Base-by-base conservation (phyloP, 2,329 filamentous ascomycete species). In the Paraphoma chrysanthemicola region DNA sequence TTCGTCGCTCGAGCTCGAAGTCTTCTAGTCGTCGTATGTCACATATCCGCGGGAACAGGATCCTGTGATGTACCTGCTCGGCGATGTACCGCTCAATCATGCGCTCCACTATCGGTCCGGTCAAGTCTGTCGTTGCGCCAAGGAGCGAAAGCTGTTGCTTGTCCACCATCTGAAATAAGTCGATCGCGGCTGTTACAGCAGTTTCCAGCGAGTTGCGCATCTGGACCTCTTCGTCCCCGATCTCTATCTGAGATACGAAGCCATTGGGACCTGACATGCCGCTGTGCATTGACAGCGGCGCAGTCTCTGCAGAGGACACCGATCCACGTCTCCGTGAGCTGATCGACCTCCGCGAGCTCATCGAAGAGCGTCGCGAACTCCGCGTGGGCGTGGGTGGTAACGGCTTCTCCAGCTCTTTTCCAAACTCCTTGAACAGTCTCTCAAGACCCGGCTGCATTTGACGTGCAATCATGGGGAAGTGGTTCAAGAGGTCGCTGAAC, bases 361-460 rank as follows among this genome's bases (percentile, higher is more conserved):
- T 52, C 0, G 73, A 76, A 12, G 73, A 67, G n/a, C 60, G 63
- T 29, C 67, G 67, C 11, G 72, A 68, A 47, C 66, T 69, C 30
- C 79, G 62, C 5, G 87, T 81, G 18, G 84, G 90, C 1, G 90
- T 90, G 14, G 90, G 89, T 2, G 92, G 92, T 6, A 96, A 77
- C 6, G 92, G 92, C 69, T 91, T 93, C 63, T 96, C 91, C 64
- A 97, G 89, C 52, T 94, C 90, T 44, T 87, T 87, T 6, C 88
- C 89, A 74, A 99, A 98, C 67, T 98, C 93, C 58, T 90, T 88
- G 71, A 98, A 97, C 28, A 98, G 80, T 69, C 89, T 89, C 70
- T 99, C 94, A 33, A 99, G 79, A 0, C 95, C 95, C 1, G 90
- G 86, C 67, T 97, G 93, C 93, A 99, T 97, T 77, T 99, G 95